Conservation (phyloP, 345 rosid species). For the Gossypium australe region DNA sequence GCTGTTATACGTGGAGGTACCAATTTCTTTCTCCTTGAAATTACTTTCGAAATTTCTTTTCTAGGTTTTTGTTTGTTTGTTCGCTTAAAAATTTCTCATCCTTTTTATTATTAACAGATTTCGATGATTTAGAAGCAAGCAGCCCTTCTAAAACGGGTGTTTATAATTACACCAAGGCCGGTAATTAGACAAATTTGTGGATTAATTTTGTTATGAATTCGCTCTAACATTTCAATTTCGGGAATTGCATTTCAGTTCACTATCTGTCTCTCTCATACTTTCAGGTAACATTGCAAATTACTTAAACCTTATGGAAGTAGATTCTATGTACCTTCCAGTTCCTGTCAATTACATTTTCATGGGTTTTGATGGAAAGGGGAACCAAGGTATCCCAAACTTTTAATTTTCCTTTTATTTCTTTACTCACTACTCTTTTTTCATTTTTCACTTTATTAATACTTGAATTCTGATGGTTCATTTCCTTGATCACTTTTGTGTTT, state of each 20-base stretch:
- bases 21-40: not conserved
- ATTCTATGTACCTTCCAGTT: constrained; percentile 77
- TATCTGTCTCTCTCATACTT: not conserved
- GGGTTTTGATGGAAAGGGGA: constrained; percentile 96
- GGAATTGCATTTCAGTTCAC: not conserved
- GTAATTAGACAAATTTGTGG: constrained; percentile 31
- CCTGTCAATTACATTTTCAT: constrained; percentile 93
- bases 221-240: not conserved
- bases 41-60: not conserved
- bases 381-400: constrained; percentile 55
- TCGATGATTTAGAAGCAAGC: constrained; percentile 67
- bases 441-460: not conserved
- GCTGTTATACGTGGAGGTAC: constrained; percentile 64
- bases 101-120: constrained; percentile 28
- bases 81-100: not conserved
- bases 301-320: constrained; percentile 81
- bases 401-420: not conserved
- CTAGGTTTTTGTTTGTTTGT: not conserved
- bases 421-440: not conserved
- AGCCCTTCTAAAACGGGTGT: constrained; percentile 43
- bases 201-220: not conserved
- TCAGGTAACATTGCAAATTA: constrained; percentile 81
- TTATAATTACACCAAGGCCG: constrained; percentile 75
- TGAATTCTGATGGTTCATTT: constrained; percentile 10
- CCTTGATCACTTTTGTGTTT: constrained; percentile 12